A percentile compares a stretch with the other conserved stretches of the same genome.
These are phyloP conservation scores for Domatiomyces catenatus DNA, from an alignment of 2,329 filamentous ascomycete species.

Conservation along the genomic window DNA sequence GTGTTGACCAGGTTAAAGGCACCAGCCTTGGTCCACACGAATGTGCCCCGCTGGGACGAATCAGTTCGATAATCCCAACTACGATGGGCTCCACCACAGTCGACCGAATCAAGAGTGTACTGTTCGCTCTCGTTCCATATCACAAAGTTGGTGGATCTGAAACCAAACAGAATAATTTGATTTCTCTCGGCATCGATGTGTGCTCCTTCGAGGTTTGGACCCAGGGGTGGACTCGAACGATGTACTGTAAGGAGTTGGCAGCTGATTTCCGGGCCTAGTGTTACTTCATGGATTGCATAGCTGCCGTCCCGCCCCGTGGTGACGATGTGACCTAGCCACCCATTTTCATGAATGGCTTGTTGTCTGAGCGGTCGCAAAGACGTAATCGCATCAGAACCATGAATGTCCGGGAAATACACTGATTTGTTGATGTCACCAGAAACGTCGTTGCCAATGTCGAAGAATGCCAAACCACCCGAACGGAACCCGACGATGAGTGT, in stretches of 20 bases:
- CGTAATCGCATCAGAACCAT: constrained; percentile 52
- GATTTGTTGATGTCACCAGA: background rate
- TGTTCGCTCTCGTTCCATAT: constrained; percentile 63
- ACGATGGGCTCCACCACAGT: constrained; percentile 75
- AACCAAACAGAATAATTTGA: constrained; percentile 58
- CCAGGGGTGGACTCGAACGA: constrained; percentile 53
- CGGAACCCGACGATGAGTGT: constrained; percentile 41
- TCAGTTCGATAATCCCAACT: constrained; percentile 47
- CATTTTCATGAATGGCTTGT: constrained; percentile 11
- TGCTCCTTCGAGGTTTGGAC: constrained; percentile 59
- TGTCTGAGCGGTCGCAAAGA: constrained; percentile 39
- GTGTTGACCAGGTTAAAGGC: constrained; percentile 34
- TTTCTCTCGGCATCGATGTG: constrained; percentile 39
- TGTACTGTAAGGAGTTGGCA: constrained; percentile 41
- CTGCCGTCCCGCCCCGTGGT: constrained; percentile 64
- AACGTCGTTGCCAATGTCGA: constrained; percentile 17
- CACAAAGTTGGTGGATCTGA: constrained; percentile 63
- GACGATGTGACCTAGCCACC: constrained; percentile 37
- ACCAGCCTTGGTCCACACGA: constrained; percentile 63
- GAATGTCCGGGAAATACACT: constrained; percentile 20
- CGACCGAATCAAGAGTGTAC: constrained; percentile 53
- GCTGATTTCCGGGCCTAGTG: background rate
- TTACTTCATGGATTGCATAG: constrained; percentile 47
- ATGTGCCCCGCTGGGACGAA: constrained; percentile 24
- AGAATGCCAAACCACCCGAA: constrained; percentile 38